A percentile compares a stretch with the other conserved stretches of the same genome.
Conservation (phyloP, 768 basidiomycete genomes). For the Cystofilobasidium macerans region DNA sequence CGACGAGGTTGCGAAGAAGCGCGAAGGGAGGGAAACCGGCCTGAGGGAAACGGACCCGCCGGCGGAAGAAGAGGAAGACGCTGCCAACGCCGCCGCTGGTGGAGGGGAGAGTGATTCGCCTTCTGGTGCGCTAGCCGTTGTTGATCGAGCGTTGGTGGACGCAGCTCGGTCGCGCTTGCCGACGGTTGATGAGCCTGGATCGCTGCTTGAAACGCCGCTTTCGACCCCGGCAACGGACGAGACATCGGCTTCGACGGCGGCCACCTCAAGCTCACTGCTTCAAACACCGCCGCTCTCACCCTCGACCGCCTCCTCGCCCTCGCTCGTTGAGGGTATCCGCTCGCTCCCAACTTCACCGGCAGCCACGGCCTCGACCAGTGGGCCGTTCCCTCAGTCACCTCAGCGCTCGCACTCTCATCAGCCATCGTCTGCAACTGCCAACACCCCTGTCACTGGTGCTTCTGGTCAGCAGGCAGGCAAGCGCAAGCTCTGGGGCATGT, state of each 20-base stretch:
- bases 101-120: too few relatives aligned
- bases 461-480: background rate
- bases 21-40: background rate
- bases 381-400: background rate
- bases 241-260: background rate
- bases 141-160: too few relatives aligned
- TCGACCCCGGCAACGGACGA: background rate
- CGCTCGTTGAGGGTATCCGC: too few relatives aligned
- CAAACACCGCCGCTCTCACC: background rate
- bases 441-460: too few relatives aligned
- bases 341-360: background rate
- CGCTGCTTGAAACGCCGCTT: too few relatives aligned
- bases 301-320: background rate
- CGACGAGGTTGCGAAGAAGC: constrained; percentile 2
- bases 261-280: background rate
- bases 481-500: background rate
- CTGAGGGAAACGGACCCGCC: background rate
- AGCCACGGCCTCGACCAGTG: background rate
- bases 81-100: background rate
- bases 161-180: too few relatives aligned
- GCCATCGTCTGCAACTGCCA: background rate
- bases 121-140: too few relatives aligned
- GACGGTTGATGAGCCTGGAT: too few relatives aligned
- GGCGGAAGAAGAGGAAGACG: background rate
- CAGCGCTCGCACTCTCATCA: background rate